These are phyloP conservation scores for Kodamaea kaohsiungensis DNA, from an alignment of 805 yeast genomes.

Conservation along the genomic window DNA sequence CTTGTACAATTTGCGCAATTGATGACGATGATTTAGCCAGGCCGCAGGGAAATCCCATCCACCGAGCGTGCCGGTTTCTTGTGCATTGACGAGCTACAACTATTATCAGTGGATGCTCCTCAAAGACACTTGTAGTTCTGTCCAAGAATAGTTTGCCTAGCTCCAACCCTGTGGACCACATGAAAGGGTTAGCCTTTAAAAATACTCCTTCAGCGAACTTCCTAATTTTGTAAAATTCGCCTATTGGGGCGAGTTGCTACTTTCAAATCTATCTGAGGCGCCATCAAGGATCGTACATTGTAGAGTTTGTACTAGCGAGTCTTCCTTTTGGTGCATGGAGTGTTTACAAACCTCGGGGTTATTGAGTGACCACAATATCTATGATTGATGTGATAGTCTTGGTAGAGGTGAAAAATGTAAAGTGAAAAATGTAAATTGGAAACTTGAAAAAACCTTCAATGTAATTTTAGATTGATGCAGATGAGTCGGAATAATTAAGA, in stretches of 20 bases:
- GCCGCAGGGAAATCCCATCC: not conserved
- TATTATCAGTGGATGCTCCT: not conserved
- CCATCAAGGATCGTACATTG: conserved; percentile 1
- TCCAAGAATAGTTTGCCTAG: not conserved
- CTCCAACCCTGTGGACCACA: not conserved
- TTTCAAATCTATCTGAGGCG: not conserved
- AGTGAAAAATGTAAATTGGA: not conserved
- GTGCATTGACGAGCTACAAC: not conserved
- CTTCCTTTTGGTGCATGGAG: not conserved
- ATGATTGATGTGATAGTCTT: not conserved
- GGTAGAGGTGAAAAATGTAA: not conserved
- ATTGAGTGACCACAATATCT: not conserved
- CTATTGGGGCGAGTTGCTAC: not conserved
- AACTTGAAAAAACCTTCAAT: no score
- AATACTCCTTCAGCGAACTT: not conserved
- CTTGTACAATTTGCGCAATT: not conserved
- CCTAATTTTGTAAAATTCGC: not conserved
- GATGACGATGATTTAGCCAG: not conserved
- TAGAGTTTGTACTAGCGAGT: not conserved
- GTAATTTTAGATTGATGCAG: no score
- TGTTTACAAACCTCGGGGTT: not conserved
- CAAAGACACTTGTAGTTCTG: not conserved
- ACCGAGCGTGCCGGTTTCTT: not conserved
- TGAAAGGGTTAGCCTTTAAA: not conserved
- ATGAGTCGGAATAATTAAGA: no score